Evolutionary conservation across 805 yeast genomes (phyloP).

Genomic region (Candida silvicultrix): DNA sequence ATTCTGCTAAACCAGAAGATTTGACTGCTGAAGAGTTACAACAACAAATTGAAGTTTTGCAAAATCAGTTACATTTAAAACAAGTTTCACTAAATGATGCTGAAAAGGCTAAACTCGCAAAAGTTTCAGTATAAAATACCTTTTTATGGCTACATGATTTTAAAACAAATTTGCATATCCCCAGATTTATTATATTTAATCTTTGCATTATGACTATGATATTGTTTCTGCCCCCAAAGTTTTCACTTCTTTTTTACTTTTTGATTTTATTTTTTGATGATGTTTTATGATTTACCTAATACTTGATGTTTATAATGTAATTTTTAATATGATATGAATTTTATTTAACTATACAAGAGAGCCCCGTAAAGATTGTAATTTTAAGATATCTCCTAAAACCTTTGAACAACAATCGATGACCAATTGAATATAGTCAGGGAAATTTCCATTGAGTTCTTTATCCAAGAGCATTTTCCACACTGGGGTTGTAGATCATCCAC

Average conservation of each 20-base stretch:
- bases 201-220: neutral
- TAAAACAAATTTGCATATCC: neutral
- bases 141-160: neutral
- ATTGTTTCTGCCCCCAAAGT: too few species aligned
- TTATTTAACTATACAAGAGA: too few species aligned
- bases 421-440: too few species aligned
- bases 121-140: neutral
- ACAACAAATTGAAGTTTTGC: neutral
- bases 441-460: too few species aligned
- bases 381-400: too few species aligned
- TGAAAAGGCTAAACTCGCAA: neutral
- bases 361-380: too few species aligned
- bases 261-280: neutral
- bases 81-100: neutral
- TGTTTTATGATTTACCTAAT: neutral
- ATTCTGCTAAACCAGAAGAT: neutral
- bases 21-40: conserved; percentile 18
- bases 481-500: too few species aligned
- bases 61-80: neutral
- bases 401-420: too few species aligned
- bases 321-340: neutral
- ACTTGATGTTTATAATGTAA: neutral
- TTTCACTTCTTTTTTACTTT: too few species aligned
- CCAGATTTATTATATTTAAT: neutral
- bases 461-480: too few species aligned